Evolutionary conservation across 73 alveolate species (phyloP).

Genomic region (Tetrahymena borealis): DNA sequence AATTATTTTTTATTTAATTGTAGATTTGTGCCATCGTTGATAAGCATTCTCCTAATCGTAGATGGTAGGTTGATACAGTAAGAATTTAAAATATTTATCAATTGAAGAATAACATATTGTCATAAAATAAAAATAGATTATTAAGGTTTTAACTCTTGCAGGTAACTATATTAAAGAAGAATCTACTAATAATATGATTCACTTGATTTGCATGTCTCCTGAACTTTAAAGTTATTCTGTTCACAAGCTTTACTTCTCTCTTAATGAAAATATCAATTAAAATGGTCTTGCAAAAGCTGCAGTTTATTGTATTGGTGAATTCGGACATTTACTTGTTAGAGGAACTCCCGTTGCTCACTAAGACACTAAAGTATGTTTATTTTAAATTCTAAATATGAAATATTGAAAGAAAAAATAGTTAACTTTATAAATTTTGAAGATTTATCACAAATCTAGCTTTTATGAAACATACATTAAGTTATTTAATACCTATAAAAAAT

Average conservation of each 20-base stretch:
- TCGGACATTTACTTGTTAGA: conserved; percentile 23
- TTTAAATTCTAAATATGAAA: too few species aligned
- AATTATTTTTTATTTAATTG: conserved; percentile 10
- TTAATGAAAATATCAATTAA: conserved; percentile 25
- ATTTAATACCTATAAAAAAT: too few species aligned
- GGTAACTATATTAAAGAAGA: conserved; percentile 40
- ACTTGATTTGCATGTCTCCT: conserved; percentile 27
- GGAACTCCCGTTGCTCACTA: conserved; percentile 19
- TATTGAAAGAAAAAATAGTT: too few species aligned
- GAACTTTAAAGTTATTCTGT: conserved; percentile 30
- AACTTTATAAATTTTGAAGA: too few species aligned
- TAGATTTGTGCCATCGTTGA: conserved; percentile 36
- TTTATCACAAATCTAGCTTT: too few species aligned
- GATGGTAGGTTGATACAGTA: conserved; percentile 42
- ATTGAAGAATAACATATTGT: not conserved
- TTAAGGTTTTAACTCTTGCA: conserved; percentile 22
- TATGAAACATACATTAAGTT: too few species aligned
- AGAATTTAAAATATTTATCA: not conserved
- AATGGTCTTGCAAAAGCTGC: conserved; percentile 38
- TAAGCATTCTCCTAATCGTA: conserved; percentile 35
- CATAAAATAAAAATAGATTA: not conserved
- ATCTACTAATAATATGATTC: conserved; percentile 15
- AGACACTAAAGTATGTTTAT: conserved; percentile 5
- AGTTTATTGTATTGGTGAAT: conserved; percentile 32
- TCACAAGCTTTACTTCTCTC: conserved; percentile 33